phyloP scores from a whole-genome alignment of 306 rosid genomes.

The Lathyrus aphaca region DNA sequence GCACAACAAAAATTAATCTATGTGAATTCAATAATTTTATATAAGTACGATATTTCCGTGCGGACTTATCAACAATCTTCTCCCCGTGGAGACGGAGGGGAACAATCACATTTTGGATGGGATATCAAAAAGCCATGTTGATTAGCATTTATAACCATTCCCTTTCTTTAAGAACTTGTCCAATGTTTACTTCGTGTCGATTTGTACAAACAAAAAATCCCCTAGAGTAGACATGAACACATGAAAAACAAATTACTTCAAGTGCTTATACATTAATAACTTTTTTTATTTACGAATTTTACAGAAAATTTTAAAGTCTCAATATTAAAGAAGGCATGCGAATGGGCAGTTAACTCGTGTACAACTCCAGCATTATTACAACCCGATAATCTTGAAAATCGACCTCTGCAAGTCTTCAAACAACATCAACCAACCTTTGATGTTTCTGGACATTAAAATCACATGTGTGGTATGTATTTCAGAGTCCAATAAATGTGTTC shows the following conservation, averaged over 20 bases:
- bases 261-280: not conserved
- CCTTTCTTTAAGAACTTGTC: constrained; percentile 6
- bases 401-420: constrained; percentile 9
- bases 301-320: constrained; percentile 1
- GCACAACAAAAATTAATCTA: too few relatives aligned
- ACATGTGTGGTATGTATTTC: not conserved
- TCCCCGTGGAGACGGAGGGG: too few relatives aligned
- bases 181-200: not conserved
- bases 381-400: constrained; percentile 15
- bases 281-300: not conserved
- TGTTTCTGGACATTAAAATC: constrained; percentile 3
- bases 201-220: constrained; percentile 6
- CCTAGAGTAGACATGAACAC: not conserved
- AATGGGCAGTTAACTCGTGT: constrained; percentile 9
- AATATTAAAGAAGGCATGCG: not conserved
- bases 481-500: constrained; percentile 12
- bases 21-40: too few relatives aligned
- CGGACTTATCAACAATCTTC: too few relatives aligned
- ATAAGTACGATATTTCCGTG: too few relatives aligned
- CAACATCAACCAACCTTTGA: not conserved
- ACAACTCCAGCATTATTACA: constrained; percentile 5
- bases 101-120: not conserved
- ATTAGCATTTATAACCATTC: not conserved
- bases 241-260: not conserved
- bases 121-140: not conserved